Conservation (phyloP, 148 eudicot species). For the Oxyria digyna region DNA sequence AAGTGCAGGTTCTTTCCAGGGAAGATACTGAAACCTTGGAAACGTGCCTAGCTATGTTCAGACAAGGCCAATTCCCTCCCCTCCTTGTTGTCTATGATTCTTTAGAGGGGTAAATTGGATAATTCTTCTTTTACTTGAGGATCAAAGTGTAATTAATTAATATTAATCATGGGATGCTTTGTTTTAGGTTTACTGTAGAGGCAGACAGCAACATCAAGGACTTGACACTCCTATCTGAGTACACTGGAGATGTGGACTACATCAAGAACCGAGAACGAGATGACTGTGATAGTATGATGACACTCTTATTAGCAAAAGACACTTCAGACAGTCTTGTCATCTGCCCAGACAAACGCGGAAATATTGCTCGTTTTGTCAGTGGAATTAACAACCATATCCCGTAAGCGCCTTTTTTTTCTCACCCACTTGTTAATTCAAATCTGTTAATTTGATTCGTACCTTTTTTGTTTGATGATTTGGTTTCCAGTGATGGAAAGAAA, state of each 20-base stretch:
- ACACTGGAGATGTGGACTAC: conserved; percentile 88
- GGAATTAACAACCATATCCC: conserved; percentile 81
- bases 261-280: conserved; percentile 66
- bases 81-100: conserved; percentile 62
- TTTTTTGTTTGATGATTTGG: background rate
- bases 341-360: conserved; percentile 91
- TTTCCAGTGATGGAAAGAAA: conserved; percentile 70
- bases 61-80: conserved; percentile 75
- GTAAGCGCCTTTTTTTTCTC: conserved; percentile 45
- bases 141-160: background rate
- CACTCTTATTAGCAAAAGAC: conserved; percentile 67
- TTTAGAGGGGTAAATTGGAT: conserved; percentile 54
- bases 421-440: too few relatives aligned
- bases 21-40: conserved; percentile 66
- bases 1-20: conserved; percentile 54
- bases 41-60: conserved; percentile 53
- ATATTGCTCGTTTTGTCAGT: conserved; percentile 80
- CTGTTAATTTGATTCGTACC: background rate
- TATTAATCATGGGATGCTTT: background rate
- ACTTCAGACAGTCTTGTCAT: conserved; percentile 56
- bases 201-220: conserved; percentile 84
- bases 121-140: background rate
- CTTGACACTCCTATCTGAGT: conserved; percentile 67
- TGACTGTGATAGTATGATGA: conserved; percentile 93
- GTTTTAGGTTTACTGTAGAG: conserved; percentile 68